Percentiles rank a stretch among this genome's conserved stretches.
phyloP scores from a whole-genome alignment of 202 grass and related monocot genomes.

The Setaria italica region DNA sequence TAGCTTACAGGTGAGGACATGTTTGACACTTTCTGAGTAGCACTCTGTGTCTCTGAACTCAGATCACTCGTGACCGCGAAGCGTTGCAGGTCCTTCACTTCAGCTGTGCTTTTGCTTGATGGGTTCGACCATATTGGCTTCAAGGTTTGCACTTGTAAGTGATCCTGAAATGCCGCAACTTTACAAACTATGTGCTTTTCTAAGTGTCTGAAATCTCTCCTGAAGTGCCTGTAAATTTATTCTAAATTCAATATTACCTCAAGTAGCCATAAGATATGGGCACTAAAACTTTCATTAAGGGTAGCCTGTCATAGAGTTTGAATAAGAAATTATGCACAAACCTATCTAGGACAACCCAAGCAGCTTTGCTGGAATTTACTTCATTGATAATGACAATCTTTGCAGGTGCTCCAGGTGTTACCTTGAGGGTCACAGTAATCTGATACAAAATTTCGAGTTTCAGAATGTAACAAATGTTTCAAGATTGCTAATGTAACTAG shows the following conservation, averaged over 20 bases:
- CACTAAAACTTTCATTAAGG: not conserved
- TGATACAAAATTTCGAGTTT: conserved; percentile 38
- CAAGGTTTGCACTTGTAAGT: conserved; percentile 41
- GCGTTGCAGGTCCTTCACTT: conserved; percentile 46
- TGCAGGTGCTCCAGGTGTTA: conserved; percentile 64
- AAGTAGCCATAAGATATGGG: conserved; percentile 24
- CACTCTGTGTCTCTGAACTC: conserved; percentile 46
- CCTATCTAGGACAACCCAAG: conserved; percentile 77
- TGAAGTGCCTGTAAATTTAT: conserved; percentile 59
- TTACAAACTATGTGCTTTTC: conserved; percentile 76
- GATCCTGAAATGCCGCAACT: conserved; percentile 61
- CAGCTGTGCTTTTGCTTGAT: conserved; percentile 49
- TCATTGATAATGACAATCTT: conserved; percentile 66
- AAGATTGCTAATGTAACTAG: conserved; percentile 5
- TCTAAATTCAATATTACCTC: conserved; percentile 19
- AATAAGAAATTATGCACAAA: conserved; percentile 41
- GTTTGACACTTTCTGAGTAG: conserved; percentile 35
- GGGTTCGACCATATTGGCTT: conserved; percentile 48
- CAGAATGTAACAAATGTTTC: conserved; percentile 27
- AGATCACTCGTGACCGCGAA: conserved; percentile 39
- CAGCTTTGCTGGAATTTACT: conserved; percentile 63
- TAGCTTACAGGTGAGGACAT: conserved; percentile 57
- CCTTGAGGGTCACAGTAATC: conserved; percentile 61
- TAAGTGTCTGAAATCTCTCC: conserved; percentile 66
- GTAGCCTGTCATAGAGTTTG: not conserved